These are phyloP conservation scores for Entophlyctis luteolus DNA, from an alignment of 192 early-diverging fungal species.

Conservation along the genomic window DNA sequence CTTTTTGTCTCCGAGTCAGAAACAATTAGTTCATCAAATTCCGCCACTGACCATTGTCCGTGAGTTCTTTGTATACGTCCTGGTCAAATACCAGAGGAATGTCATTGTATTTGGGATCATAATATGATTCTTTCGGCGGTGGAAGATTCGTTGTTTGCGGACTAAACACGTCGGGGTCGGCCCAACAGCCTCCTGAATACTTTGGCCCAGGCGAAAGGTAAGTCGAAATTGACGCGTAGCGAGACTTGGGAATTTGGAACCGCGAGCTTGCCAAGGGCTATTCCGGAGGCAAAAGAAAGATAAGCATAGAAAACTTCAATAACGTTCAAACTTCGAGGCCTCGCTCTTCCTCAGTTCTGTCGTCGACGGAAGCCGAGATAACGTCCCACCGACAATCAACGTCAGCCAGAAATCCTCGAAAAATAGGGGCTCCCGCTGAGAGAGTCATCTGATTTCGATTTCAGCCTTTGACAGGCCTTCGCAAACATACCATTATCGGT, in stretches of 20 bases:
- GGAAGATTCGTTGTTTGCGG: not conserved
- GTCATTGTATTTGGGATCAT: conserved; percentile 91
- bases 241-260: conserved; percentile 88
- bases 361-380: conserved; percentile 88
- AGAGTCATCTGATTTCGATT: conserved; percentile 64
- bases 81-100: conserved; percentile 75
- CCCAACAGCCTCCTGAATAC: conserved; percentile 47
- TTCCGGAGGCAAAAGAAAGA: not conserved
- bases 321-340: conserved; percentile 56
- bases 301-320: not conserved
- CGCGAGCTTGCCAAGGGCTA: conserved; percentile 66
- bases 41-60: conserved; percentile 40
- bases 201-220: conserved; percentile 68
- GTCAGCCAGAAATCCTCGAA: conserved; percentile 89
- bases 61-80: conserved; percentile 70
- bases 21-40: not conserved
- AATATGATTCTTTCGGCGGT: conserved; percentile 35
- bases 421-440: conserved; percentile 87
- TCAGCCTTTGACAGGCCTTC: not conserved
- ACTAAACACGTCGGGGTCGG: conserved; percentile 7
- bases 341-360: conserved; percentile 87
- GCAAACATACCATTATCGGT: conserved; percentile 71
- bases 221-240: conserved; percentile 90
- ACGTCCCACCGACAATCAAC: conserved; percentile 98
- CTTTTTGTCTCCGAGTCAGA: conserved; percentile 23